phyloP scores from a whole-genome alignment of 768 basidiomycete species.

The Naematelia encephala region DNA sequence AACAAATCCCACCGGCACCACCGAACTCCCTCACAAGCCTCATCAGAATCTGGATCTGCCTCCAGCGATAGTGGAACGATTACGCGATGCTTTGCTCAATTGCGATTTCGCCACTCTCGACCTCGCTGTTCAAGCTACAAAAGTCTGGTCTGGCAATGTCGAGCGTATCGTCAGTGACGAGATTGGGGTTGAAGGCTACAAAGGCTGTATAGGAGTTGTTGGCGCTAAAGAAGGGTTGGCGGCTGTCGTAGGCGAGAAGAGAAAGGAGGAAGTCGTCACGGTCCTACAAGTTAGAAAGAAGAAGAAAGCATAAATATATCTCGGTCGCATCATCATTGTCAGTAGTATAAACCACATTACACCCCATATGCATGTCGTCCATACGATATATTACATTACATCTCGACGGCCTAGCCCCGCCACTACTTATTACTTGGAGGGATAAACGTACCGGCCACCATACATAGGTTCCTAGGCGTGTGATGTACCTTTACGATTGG shows the following conservation, averaged over 20 bases:
- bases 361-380: not conserved
- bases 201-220: conserved; percentile 17
- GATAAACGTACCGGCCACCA: conserved; percentile 66
- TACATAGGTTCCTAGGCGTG: conserved; percentile 87
- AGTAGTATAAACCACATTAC: no score
- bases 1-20: not conserved
- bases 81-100: conserved; percentile 67
- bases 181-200: conserved; percentile 32
- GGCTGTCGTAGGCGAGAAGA: conserved; percentile 11
- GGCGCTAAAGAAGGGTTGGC: conserved; percentile 13
- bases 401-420: not conserved
- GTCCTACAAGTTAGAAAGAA: conserved; percentile 46
- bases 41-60: no score
- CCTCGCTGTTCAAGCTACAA: conserved; percentile 65
- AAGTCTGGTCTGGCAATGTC: conserved; percentile 60
- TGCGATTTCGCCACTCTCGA: conserved; percentile 73
- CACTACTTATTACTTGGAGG: conserved; percentile 29
- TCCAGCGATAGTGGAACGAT: conserved; percentile 64
- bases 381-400: not conserved
- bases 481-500: conserved; percentile 90
- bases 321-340: not conserved
- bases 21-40: conserved; percentile 12
- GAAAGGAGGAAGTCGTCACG: conserved; percentile 29
- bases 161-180: conserved; percentile 30
- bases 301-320: conserved; percentile 34